Percentiles rank a stretch among this genome's conserved stretches.
Evolutionary conservation across 1,284 basidiomycete species (phyloP).

Genomic region (Mycena sp.): DNA sequence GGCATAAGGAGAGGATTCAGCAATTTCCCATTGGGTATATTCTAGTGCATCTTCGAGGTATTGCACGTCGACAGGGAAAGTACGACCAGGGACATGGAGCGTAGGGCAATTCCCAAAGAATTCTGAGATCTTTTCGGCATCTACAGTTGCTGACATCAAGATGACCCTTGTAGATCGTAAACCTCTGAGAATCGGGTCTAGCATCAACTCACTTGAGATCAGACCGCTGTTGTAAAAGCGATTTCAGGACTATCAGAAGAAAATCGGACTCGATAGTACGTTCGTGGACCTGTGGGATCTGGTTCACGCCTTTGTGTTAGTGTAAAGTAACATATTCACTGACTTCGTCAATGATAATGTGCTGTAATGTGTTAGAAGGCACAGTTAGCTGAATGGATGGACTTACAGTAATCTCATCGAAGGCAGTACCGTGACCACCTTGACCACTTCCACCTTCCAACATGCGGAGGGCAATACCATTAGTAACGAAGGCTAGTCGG

Average conservation of each 20-base stretch:
- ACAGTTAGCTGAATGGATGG: constrained; percentile 9
- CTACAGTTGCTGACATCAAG: constrained; percentile 97
- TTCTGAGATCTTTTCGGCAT: constrained; percentile 92
- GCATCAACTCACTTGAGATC: constrained; percentile 77
- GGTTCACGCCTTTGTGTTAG: constrained; percentile 15
- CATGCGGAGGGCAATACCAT: constrained; percentile 98
- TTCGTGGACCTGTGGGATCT: constrained; percentile 83
- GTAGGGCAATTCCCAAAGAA: constrained; percentile 95
- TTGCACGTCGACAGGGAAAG: constrained; percentile 91
- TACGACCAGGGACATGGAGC: constrained; percentile 93
- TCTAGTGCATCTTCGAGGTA: constrained; percentile 97
- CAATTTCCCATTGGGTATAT: constrained; percentile 84
- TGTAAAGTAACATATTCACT: constrained; percentile 26
- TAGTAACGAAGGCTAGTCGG: constrained; percentile 87
- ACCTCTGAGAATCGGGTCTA: not conserved
- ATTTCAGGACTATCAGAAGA: constrained; percentile 93
- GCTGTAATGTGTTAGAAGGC: constrained; percentile 50
- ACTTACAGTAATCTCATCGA: constrained; percentile 92
- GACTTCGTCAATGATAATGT: constrained; percentile 91
- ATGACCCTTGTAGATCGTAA: constrained; percentile 71
- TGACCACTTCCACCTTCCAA: constrained; percentile 82
- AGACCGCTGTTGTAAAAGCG: constrained; percentile 81
- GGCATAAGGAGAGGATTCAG: constrained; percentile 89
- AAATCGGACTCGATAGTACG: constrained; percentile 98
- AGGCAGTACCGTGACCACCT: constrained; percentile 76